These are phyloP conservation scores for Aspergillus pseudoviridinutans DNA, from an alignment of 2,329 filamentous ascomycete species.

Conservation along the genomic window DNA sequence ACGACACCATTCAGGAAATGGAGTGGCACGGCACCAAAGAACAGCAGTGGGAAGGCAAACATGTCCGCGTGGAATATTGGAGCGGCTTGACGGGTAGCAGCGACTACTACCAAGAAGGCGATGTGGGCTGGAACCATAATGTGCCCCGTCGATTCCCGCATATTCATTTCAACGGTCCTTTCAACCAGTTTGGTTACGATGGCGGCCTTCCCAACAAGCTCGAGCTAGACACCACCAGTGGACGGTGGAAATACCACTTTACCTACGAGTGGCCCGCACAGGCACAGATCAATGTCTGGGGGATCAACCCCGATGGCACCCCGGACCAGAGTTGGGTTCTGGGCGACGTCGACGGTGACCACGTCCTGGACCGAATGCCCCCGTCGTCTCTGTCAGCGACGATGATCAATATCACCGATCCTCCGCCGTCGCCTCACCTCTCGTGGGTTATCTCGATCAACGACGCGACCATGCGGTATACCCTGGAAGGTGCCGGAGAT, in stretches of 20 bases:
- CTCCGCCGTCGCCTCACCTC: constrained; percentile 51
- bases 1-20: constrained; percentile 45
- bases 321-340: constrained; percentile 57
- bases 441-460: constrained; percentile 54
- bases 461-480: constrained; percentile 53
- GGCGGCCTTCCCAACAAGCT: constrained; percentile 53
- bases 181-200: constrained; percentile 62
- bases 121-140: constrained; percentile 41
- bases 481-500: constrained; percentile 50
- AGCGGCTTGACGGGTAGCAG: constrained; percentile 56
- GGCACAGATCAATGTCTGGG: constrained; percentile 62
- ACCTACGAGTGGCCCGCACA: constrained; percentile 61
- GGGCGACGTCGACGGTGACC: constrained; percentile 60
- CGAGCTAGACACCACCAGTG: constrained; percentile 42
- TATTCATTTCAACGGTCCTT: constrained; percentile 57
- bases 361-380: constrained; percentile 57
- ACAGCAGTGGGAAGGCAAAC: constrained; percentile 58
- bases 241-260: constrained; percentile 56
- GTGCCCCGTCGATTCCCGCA: constrained; percentile 55
- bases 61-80: constrained; percentile 61
- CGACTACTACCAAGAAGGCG: constrained; percentile 56
- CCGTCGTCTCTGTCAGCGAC: constrained; percentile 55
- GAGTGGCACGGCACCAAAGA: constrained; percentile 53
- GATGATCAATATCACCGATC: constrained; percentile 55
- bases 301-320: constrained; percentile 58